Evolutionary conservation across 345 rosid genomes (phyloP).

Genomic region (Syzygium jambos): DNA sequence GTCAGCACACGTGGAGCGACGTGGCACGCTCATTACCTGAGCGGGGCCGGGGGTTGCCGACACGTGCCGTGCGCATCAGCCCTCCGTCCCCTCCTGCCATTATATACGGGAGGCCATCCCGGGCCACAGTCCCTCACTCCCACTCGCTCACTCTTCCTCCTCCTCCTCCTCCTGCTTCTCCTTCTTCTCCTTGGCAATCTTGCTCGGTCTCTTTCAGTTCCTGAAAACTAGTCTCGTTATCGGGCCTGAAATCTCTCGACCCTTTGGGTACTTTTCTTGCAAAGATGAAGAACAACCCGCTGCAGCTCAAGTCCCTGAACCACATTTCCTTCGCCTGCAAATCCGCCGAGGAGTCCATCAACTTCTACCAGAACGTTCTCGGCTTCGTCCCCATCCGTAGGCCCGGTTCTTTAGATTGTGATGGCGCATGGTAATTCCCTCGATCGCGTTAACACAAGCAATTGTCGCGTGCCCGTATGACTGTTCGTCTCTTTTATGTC

Average conservation of each 20-base stretch:
- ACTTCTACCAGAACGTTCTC: constrained; percentile 65
- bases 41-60: neutral
- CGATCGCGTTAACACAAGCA: neutral
- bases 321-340: constrained; percentile 66
- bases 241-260: neutral
- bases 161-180: neutral
- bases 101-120: neutral
- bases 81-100: neutral
- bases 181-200: neutral
- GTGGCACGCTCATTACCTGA: neutral
- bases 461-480: neutral
- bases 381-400: constrained; percentile 75
- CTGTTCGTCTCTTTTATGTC: neutral
- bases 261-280: too few species aligned
- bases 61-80: neutral
- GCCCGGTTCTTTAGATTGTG: constrained; percentile 80
- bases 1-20: neutral
- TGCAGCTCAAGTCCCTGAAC: constrained; percentile 67
- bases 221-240: neutral
- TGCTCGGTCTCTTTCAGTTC: neutral
- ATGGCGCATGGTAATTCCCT: constrained; percentile 73
- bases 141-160: neutral
- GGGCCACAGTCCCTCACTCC: neutral
- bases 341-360: constrained; percentile 59
- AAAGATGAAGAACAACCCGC: constrained; percentile 49